These are phyloP conservation scores for Podaxis sp. DNA, from an alignment of 768 basidiomycete species.

Conservation along the genomic window DNA sequence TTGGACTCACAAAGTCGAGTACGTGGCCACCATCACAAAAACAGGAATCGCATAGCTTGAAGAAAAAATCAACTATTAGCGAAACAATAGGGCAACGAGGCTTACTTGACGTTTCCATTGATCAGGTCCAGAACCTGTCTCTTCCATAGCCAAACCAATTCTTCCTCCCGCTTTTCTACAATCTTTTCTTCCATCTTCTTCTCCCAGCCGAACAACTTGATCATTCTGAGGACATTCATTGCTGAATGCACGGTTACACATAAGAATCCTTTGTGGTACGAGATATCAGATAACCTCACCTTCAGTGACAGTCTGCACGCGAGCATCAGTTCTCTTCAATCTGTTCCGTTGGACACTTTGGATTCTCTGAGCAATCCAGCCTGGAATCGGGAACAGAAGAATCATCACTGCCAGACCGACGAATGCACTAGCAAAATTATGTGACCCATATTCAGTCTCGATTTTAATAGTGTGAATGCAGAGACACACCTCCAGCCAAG, in stretches of 20 bases:
- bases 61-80: neutral
- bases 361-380: constrained; percentile 49
- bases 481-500: constrained; percentile 48
- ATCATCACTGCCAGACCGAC: constrained; percentile 29
- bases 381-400: constrained; percentile 56
- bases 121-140: constrained; percentile 52
- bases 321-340: constrained; percentile 55
- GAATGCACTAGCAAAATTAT: constrained; percentile 37
- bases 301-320: constrained; percentile 64
- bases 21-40: constrained; percentile 62
- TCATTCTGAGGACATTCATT: constrained; percentile 59
- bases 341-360: constrained; percentile 47
- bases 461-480: constrained; percentile 21
- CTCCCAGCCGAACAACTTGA: constrained; percentile 73
- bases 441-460: constrained; percentile 23
- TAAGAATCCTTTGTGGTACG: constrained; percentile 13
- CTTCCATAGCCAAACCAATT: constrained; percentile 55
- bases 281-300: constrained; percentile 29
- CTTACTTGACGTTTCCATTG: constrained; percentile 50
- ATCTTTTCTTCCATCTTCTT: constrained; percentile 53
- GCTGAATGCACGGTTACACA: constrained; percentile 30
- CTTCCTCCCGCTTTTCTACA: constrained; percentile 58
- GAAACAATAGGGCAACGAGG: neutral
- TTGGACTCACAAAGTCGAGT: constrained; percentile 46
- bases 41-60: constrained; percentile 58